A percentile compares a stretch with the other conserved stretches of the same genome.
Evolutionary conservation across 805 yeast species (phyloP).

Genomic region (Tetrapisispora pingtungensis): DNA sequence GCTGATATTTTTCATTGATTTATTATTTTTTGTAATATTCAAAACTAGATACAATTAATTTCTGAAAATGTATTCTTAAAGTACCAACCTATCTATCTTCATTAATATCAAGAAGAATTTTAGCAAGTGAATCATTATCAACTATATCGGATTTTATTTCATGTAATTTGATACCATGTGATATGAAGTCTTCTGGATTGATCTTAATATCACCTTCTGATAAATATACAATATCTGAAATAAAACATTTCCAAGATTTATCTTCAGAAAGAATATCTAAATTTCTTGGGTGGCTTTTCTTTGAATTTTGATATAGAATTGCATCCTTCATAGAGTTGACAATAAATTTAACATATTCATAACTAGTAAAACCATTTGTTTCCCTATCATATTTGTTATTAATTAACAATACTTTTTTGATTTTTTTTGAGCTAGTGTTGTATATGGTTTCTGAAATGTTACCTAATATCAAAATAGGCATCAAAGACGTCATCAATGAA

Average conservation of each 20-base stretch:
- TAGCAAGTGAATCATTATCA: constrained; percentile 17
- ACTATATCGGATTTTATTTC: constrained; percentile 18
- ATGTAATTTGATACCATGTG: constrained; percentile 39
- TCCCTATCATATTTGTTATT: constrained; percentile 77
- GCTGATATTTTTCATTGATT: too few species aligned
- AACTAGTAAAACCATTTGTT: constrained; percentile 56
- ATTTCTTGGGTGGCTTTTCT: background rate
- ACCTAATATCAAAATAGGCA: constrained; percentile 65
- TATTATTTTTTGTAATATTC: too few species aligned
- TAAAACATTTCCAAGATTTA: constrained; percentile 35
- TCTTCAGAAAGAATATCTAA: background rate
- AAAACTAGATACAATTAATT: too few species aligned
- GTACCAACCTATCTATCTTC: constrained; percentile 1
- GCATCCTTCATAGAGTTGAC: constrained; percentile 27
- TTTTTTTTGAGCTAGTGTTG: constrained; percentile 8
- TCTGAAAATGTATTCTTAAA: too few species aligned
- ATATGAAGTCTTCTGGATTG: constrained; percentile 32
- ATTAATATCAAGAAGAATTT: constrained; percentile 7
- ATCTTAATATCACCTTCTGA: constrained; percentile 41
- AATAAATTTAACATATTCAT: constrained; percentile 47
- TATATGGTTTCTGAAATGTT: constrained; percentile 61
- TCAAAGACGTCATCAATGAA: constrained; percentile 74
- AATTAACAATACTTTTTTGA: constrained; percentile 47
- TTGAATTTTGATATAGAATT: constrained; percentile 3
- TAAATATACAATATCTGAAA: constrained; percentile 57